These are phyloP conservation scores for Eucalyptus rudis DNA, from an alignment of 345 rosid species.

Conservation along the genomic window DNA sequence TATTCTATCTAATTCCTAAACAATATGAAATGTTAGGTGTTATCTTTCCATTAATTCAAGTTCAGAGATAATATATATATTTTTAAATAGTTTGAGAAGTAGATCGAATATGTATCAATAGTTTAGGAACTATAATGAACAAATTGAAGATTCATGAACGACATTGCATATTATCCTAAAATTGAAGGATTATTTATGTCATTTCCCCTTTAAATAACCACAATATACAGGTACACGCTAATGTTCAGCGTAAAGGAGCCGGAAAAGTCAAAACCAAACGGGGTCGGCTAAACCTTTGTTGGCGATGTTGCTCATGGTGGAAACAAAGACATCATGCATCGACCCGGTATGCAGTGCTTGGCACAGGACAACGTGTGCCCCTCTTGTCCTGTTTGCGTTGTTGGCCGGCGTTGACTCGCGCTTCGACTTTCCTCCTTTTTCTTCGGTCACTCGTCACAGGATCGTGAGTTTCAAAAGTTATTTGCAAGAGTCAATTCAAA, in stretches of 20 bases:
- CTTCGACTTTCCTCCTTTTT: not conserved
- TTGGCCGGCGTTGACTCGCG: not conserved
- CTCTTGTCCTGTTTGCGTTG: not conserved
- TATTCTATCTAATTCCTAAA: fast-evolving
- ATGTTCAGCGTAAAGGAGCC: not conserved
- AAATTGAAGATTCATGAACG: too few species aligned
- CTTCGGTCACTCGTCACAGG: not conserved
- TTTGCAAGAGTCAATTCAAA: not conserved
- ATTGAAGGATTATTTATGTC: fast-evolving
- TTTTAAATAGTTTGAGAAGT: too few species aligned
- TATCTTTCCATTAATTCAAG: too few species aligned
- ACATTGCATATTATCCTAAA: not conserved
- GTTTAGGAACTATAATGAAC: too few species aligned
- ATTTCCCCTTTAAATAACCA: not conserved
- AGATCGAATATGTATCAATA: not conserved
- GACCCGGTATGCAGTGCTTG: not conserved
- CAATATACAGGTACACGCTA: not conserved
- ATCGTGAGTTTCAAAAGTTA: not conserved
- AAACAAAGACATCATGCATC: not conserved
- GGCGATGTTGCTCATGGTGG: not conserved
- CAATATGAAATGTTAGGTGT: not conserved
- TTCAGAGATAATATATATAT: too few species aligned
- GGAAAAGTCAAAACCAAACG: not conserved
- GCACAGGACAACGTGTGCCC: not conserved
- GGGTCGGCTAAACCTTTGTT: not conserved